phyloP scores from a whole-genome alignment of 768 basidiomycete species.

The Termitomyces sp. region DNA sequence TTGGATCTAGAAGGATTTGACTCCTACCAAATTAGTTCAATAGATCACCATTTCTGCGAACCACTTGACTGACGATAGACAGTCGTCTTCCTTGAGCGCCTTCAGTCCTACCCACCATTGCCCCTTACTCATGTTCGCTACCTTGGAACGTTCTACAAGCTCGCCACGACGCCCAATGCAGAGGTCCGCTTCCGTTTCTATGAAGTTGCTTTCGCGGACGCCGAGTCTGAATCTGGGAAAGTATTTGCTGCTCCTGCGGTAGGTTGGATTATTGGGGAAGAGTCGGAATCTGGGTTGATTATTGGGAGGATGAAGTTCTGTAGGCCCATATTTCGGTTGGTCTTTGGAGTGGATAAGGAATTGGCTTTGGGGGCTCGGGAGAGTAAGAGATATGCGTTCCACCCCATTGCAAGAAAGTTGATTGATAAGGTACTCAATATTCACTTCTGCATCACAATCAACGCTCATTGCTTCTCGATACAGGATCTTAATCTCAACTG shows the following conservation, averaged over 20 bases:
- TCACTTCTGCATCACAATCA: background rate
- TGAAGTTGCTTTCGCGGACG: conserved; percentile 57
- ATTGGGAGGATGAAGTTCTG: conserved; percentile 89
- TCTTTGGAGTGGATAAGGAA: conserved; percentile 45
- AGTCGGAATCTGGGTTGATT: conserved; percentile 50
- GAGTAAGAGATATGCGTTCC: conserved; percentile 51
- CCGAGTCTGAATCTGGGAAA: conserved; percentile 41
- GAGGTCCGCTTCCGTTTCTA: conserved; percentile 83
- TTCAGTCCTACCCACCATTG: conserved; percentile 58
- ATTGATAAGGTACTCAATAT: conserved; percentile 77
- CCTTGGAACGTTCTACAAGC: conserved; percentile 54
- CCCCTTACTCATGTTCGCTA: conserved; percentile 55
- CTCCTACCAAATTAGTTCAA: conserved; percentile 72
- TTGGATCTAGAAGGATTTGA: conserved; percentile 63
- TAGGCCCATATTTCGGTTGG: conserved; percentile 58
- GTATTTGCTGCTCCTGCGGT: conserved; percentile 51
- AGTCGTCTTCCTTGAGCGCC: conserved; percentile 84
- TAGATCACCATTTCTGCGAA: background rate
- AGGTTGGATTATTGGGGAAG: conserved; percentile 67
- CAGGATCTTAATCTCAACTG: background rate
- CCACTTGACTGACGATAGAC: background rate
- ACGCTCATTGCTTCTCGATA: background rate
- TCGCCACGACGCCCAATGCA: conserved; percentile 60
- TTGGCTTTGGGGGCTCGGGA: conserved; percentile 52
- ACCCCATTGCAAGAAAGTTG: conserved; percentile 71